These are phyloP conservation scores for Penicillium sp. DNA, from an alignment of 2,329 filamentous ascomycete genomes.

Conservation along the genomic window DNA sequence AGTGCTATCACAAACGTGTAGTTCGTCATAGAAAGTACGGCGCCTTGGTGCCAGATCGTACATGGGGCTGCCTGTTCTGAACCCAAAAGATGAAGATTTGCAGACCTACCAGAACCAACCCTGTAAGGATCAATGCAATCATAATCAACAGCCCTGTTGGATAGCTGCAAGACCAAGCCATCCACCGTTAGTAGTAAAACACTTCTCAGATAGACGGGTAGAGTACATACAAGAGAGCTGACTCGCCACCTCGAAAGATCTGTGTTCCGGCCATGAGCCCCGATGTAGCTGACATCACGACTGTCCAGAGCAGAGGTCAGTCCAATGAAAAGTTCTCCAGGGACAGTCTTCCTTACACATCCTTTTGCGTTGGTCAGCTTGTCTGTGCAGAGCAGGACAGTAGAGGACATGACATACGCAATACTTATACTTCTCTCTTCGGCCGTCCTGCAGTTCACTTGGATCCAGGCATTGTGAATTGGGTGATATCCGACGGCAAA, in stretches of 20 bases:
- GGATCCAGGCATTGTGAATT: constrained; percentile 52
- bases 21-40: not conserved
- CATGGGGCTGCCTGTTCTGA: not conserved
- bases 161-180: constrained; percentile 33
- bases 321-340: not conserved
- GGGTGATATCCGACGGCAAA: constrained; percentile 55
- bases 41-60: too few relatives aligned
- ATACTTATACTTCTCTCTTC: constrained; percentile 50
- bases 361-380: constrained; percentile 24
- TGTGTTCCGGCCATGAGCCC: constrained; percentile 53
- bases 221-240: constrained; percentile 35
- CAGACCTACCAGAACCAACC: constrained; percentile 40
- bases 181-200: not conserved
- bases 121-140: constrained; percentile 46
- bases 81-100: constrained; percentile 28
- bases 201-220: not conserved
- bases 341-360: constrained; percentile 24
- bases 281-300: constrained; percentile 51
- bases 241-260: constrained; percentile 47
- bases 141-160: constrained; percentile 45
- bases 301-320: constrained; percentile 8
- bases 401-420: constrained; percentile 36
- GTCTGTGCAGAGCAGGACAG: not conserved
- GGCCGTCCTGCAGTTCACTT: constrained; percentile 49
- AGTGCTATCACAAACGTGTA: not conserved